A percentile compares a stretch with the other conserved stretches of the same genome.
Conservation (phyloP, 768 basidiomycete species). For the Podaxis sp. region DNA sequence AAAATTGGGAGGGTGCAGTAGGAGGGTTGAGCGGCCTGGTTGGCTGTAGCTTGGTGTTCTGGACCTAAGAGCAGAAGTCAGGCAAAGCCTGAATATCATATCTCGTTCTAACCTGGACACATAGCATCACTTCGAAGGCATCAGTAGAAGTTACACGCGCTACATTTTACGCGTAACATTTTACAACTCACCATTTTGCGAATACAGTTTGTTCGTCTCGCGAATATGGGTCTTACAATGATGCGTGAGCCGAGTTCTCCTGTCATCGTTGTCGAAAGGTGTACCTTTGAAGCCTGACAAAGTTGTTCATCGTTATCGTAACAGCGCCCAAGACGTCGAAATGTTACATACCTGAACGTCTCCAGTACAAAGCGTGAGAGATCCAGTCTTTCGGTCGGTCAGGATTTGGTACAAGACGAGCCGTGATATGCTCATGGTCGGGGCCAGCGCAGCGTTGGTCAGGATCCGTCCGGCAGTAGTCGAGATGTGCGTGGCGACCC, state of each 20-base stretch:
- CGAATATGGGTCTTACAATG: slow-evolving; percentile 64
- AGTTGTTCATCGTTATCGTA: background rate
- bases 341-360: slow-evolving; percentile 45
- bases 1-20: slow-evolving; percentile 55
- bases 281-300: slow-evolving; percentile 53
- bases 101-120: slow-evolving; percentile 40
- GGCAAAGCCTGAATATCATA: background rate
- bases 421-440: slow-evolving; percentile 45
- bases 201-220: slow-evolving; percentile 53
- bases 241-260: background rate
- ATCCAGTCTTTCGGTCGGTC: slow-evolving; percentile 49
- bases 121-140: slow-evolving; percentile 39
- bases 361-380: slow-evolving; percentile 55
- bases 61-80: slow-evolving; percentile 31
- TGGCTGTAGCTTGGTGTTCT: slow-evolving; percentile 42
- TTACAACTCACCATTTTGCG: slow-evolving; percentile 44
- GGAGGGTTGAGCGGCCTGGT: slow-evolving; percentile 43
- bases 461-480: slow-evolving; percentile 47
- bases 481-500: slow-evolving; percentile 57
- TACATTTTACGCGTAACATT: slow-evolving; percentile 13
- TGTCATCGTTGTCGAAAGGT: background rate
- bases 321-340: background rate
- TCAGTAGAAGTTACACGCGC: background rate
- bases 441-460: slow-evolving; percentile 35
- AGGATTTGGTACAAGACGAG: slow-evolving; percentile 44